phyloP scores from a whole-genome alignment of 345 rosid species.

The Hibiscus mutabilis region DNA sequence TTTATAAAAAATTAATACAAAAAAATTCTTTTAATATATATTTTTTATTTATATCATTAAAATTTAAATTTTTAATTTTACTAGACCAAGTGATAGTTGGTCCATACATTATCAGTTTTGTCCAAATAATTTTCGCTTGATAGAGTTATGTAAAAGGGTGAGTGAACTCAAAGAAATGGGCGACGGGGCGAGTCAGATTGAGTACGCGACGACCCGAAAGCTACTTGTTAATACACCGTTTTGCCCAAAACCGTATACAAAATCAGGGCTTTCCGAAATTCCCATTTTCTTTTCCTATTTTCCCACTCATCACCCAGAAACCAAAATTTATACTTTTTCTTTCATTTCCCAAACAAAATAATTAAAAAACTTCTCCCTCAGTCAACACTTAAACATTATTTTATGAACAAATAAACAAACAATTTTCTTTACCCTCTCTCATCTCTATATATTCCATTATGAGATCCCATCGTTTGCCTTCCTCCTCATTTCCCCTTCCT shows the following conservation, averaged over 20 bases:
- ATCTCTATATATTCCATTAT: conserved; percentile 18
- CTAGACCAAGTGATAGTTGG: too few relatives aligned
- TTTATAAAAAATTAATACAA: too few relatives aligned
- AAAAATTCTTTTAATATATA: too few relatives aligned
- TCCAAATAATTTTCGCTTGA: not conserved
- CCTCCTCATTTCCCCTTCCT: conserved; percentile 14
- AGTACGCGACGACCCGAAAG: conserved; percentile 61
- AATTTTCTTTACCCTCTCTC: not conserved
- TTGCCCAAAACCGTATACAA: conserved; percentile 18
- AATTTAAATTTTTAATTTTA: too few relatives aligned
- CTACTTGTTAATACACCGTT: conserved; percentile 14
- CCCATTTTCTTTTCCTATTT: not conserved
- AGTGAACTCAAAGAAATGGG: conserved; percentile 8
- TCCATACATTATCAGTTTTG: too few relatives aligned
- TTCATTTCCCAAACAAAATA: conserved; percentile 18
- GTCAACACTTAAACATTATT: not conserved
- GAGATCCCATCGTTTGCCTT: conserved; percentile 26
- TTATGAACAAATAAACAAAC: not conserved
- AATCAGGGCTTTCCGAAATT: conserved; percentile 30
- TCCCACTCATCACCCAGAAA: not conserved
- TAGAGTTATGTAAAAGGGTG: not conserved
- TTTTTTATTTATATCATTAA: too few relatives aligned
- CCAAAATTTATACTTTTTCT: not conserved
- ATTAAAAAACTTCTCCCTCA: conserved; percentile 10
- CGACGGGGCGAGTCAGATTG: conserved; percentile 16